Evolutionary conservation across 208 protist genomes (phyloP), one percentile per base, ranked within the genome.

Genomic region (Strigomonas galati): DNA sequence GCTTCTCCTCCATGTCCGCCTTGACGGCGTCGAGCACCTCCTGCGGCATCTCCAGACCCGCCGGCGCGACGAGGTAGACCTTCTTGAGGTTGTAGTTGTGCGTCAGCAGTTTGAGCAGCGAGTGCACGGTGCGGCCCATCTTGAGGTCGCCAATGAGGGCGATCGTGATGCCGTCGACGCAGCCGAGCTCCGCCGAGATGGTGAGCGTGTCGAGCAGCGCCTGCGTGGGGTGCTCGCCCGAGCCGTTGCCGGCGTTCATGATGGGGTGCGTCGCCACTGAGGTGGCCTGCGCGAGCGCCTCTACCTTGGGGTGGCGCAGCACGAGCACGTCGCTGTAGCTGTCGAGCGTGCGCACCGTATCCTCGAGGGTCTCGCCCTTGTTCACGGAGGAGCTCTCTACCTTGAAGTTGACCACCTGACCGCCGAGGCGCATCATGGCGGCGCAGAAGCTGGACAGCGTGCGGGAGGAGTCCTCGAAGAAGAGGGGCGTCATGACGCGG

Each of bases 201-300:
- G 97, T 99, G 65, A 97, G 97, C 2, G 96, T 70, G 69, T 99
- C 98, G 15, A 99, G 85, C n/a, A 99, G 82, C n/a, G 98, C 94
- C 85, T 99, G 94, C 37, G 98, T 98, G 31, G 98, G 98, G 81
- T 99, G 98, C 80, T 99, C 98, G 46, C 98, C 98, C 21, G 92
- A 68, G 52, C 98, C 98, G 75, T 99, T 98, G 63, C 98, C 98
- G 15, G 87, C 97, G 82, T 98, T 99, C 81, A 99, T 97, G 54
- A 99, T 62, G 23, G 97, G 97, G 35, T 82, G 74, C 26, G 69
- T 61, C 19, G 78, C 75, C 7, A 82, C 78, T 12, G 59, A 10
- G n/a, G 92, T 67, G 0, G 92, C 94, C 60, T 81, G 56, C 15
- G 79, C 74, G n/a, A 96, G 74, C 23, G 93, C 79, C 52, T 93